Base-by-base conservation (phyloP, 116 monocot species). In the Phalaenopsis hybrid region DNA sequence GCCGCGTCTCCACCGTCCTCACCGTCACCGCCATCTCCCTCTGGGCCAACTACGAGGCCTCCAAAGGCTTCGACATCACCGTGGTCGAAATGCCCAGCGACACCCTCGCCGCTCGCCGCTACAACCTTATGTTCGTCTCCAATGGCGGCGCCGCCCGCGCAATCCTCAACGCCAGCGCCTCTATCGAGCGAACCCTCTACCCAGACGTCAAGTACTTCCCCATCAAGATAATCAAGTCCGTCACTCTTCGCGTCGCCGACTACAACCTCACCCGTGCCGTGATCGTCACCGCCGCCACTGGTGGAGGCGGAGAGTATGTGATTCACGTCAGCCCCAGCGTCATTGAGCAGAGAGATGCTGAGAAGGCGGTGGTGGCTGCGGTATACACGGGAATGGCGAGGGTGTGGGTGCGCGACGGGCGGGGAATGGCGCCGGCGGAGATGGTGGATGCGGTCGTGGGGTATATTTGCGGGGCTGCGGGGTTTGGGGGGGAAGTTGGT, bases 21-120 rank as follows among this genome's bases (percentile, higher is more conserved):
- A 57, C 5, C 3, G 4, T 78, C 21, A 51, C 78, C 33, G 6
- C 31, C 51, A 34, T 78, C 8, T 78, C 78, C 16, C 43, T 55
- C 25, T 78, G 78, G 78, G 78, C 78, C 21, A 51, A 78, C 78
- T 57, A 78, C 55, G 78, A 57, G 52, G 78, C 78, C 28, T 51
- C 50, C 50, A 78, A 78, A 25, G 55, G 78, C 1, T 78, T 78
- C 52, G 78, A 78, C 11, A 57, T 78, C 78, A 31, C 21, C 28
- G 52, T 78, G 4, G 11, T 78, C 23, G 31, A 78, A 13, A 31
- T 16, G 12, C 51, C 78, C 55, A 11, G 51, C 55, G 52, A 8
- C 55, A 55, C 23, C 33, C 25, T 28, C 4, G 50, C 55, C 4
- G 78, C 28, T 3, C 55, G 78, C 33, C 31, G 17, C 16, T 78